Evolutionary conservation across 192 early-diverging fungal species (phyloP).

Genomic region (Coemansia sp.): DNA sequence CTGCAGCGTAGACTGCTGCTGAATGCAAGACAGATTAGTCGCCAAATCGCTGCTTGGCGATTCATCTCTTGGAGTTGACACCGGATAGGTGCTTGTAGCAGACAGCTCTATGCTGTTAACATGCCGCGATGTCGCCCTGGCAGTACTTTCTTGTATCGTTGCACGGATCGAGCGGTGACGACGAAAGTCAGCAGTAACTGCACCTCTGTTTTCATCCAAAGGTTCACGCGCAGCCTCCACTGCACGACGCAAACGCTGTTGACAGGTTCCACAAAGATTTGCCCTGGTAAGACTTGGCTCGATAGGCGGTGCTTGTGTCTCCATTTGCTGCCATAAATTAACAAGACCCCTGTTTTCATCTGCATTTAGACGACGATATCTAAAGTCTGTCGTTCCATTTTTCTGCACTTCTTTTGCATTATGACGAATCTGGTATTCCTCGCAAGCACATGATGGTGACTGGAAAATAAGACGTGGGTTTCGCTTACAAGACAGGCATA

Average conservation of each 20-base stretch:
- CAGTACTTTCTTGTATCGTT: slow-evolving; percentile 19
- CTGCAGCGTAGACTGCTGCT: not conserved
- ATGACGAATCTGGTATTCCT: slow-evolving; percentile 22
- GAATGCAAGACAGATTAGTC: not conserved
- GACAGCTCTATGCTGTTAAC: not conserved
- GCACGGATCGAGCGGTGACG: slow-evolving; percentile 41
- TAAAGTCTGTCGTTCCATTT: slow-evolving; percentile 38
- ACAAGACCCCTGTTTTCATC: slow-evolving; percentile 19
- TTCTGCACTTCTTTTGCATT: slow-evolving; percentile 24
- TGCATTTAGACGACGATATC: slow-evolving; percentile 25
- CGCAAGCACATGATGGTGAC: slow-evolving; percentile 14
- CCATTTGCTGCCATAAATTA: slow-evolving; percentile 18
- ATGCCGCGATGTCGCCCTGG: slow-evolving; percentile 7
- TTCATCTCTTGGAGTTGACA: not conserved
- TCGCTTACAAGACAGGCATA: slow-evolving; percentile 35
- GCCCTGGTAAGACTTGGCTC: slow-evolving; percentile 32
- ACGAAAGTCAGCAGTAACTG: slow-evolving; percentile 38
- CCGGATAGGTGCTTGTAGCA: not conserved
- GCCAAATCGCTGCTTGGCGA: not conserved
- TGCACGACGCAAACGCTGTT: slow-evolving; percentile 45
- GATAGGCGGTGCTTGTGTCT: slow-evolving; percentile 9
- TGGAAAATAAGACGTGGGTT: slow-evolving; percentile 26
- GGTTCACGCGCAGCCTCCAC: slow-evolving; percentile 23
- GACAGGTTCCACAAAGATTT: slow-evolving; percentile 53
- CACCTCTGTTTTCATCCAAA: not conserved